Conservation (phyloP, 2,329 filamentous ascomycete species). For the Aureobasidium sp. region DNA sequence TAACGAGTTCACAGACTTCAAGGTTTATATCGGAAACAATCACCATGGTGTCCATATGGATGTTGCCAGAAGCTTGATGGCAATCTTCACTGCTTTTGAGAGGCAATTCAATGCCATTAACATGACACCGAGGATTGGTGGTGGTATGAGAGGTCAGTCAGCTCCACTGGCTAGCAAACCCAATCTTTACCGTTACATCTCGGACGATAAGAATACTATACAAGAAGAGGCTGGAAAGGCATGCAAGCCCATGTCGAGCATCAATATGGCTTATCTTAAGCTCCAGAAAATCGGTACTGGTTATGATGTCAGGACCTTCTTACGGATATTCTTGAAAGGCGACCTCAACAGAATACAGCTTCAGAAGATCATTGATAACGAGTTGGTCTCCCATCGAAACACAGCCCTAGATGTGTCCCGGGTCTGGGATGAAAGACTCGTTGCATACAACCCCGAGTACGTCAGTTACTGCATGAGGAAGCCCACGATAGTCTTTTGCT, state of each 20-base stretch:
- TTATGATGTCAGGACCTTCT: not conserved
- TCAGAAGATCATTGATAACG: not conserved
- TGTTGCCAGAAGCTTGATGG: not conserved
- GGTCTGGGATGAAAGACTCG: not conserved
- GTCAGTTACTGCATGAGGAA: not conserved
- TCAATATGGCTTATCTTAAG: not conserved
- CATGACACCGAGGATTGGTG: not conserved
- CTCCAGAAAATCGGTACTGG: not conserved
- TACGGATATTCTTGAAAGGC: not conserved
- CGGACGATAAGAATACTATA: not conserved
- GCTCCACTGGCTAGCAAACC: not conserved
- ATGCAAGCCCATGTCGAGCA: not conserved
- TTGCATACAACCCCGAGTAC: not conserved
- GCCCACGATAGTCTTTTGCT: not conserved
- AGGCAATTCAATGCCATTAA: constrained; percentile 7
- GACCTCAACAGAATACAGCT: not conserved
- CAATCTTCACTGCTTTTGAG: constrained; percentile 12
- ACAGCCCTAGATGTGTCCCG: not conserved
- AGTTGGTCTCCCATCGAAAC: not conserved
- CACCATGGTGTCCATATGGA: not conserved
- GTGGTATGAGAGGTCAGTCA: not conserved
- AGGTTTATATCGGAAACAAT: not conserved
- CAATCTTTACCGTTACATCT: not conserved
- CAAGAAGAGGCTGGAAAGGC: not conserved
- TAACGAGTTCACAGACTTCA: constrained; percentile 6